Percentiles rank a stretch among this genome's conserved stretches.
Conservation (phyloP, 257 asterid species). For the Plantago major region DNA sequence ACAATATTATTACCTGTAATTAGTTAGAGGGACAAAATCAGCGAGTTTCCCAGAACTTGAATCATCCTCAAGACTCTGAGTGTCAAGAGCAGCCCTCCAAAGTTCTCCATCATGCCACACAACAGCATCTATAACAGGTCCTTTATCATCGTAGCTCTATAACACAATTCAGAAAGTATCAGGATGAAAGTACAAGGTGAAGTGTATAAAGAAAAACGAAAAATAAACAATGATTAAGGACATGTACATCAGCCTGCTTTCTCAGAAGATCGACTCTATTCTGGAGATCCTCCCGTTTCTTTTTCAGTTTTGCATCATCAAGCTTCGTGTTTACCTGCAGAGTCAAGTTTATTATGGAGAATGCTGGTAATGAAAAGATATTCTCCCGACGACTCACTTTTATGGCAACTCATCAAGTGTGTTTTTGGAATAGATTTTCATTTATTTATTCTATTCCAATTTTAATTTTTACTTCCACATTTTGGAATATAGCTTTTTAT, state of each 20-base stretch:
- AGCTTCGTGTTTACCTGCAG: constrained; percentile 62
- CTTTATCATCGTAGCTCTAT: constrained; percentile 90
- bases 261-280: constrained; percentile 80
- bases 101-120: constrained; percentile 96
- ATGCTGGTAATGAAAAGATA: constrained; percentile 11
- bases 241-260: constrained; percentile 80
- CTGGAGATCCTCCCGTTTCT: constrained; percentile 82
- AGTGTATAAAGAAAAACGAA: constrained; percentile 18
- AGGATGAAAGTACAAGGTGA: constrained; percentile 18
- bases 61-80: constrained; percentile 80
- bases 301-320: constrained; percentile 61
- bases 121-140: constrained; percentile 94
- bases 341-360: constrained; percentile 11
- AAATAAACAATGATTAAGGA: constrained; percentile 3
- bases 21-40: constrained; percentile 82
- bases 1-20: constrained; percentile 81
- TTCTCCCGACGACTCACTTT: not conserved
- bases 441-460: too few relatives aligned
- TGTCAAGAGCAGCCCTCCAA: constrained; percentile 98
- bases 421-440: not conserved
- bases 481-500: too few relatives aligned
- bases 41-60: constrained; percentile 80
- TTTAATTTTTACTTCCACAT: too few relatives aligned
- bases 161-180: constrained; percentile 18
- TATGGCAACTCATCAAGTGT: not conserved